Conservation (phyloP, 345 rosid genomes). For the Toxicodendron radicans region DNA sequence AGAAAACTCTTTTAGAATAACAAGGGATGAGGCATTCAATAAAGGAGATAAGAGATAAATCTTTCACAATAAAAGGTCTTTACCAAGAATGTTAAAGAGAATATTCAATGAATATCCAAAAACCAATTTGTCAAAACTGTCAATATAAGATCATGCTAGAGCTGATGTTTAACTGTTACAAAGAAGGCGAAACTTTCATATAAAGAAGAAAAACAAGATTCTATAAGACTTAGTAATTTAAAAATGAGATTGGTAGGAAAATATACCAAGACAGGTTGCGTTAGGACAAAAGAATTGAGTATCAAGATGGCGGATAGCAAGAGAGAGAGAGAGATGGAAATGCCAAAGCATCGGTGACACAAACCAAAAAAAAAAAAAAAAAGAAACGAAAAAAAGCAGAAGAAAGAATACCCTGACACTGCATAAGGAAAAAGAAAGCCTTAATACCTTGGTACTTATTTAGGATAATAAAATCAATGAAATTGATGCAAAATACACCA, state of each 20-base stretch:
- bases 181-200: not conserved
- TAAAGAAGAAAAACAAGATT: not conserved
- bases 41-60: not conserved
- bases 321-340: not conserved
- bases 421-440: not conserved
- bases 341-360: not conserved
- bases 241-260: not conserved
- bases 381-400: not conserved
- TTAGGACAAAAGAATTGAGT: not conserved
- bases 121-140: no score
- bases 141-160: not conserved
- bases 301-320: not conserved
- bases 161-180: not conserved
- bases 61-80: not conserved
- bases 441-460: not conserved
- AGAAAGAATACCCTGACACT: no score
- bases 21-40: not conserved
- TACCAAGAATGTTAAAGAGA: not conserved
- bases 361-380: no score
- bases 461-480: not conserved
- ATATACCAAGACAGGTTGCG: no score
- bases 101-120: not conserved
- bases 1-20: not conserved
- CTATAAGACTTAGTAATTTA: not conserved
- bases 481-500: not conserved